These are phyloP conservation scores for Nemania sp. DNA, from an alignment of 2,329 filamentous ascomycete genomes.

Conservation along the genomic window DNA sequence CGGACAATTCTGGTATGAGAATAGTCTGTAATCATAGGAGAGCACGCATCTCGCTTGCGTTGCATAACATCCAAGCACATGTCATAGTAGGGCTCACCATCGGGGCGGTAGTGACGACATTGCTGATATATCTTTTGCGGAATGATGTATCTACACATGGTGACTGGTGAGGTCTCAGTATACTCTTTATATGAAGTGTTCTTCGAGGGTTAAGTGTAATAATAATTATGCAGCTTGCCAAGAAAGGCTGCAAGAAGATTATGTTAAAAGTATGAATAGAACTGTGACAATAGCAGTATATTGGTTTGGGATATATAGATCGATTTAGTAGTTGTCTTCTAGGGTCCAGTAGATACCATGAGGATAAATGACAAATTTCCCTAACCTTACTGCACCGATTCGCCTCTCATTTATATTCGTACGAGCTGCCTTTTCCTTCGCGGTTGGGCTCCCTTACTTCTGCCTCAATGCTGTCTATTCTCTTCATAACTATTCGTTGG, in stretches of 20 bases:
- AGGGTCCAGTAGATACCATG: conserved; percentile 1
- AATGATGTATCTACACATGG: conserved; percentile 9
- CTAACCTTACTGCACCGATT: background rate
- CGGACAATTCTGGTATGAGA: background rate
- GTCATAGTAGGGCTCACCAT: conserved; percentile 3
- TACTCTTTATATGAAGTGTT: conserved; percentile 4
- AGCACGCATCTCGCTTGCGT: background rate
- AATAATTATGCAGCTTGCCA: conserved; percentile 6
- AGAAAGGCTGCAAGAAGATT: background rate
- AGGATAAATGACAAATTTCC: background rate
- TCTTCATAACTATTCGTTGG: conserved; percentile 1
- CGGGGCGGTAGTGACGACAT: background rate
- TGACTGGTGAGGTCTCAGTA: conserved; percentile 3
- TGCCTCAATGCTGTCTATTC: background rate
- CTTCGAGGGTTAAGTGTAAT: conserved; percentile 2
- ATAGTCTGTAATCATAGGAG: conserved; percentile 5
- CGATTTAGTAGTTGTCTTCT: too few relatives aligned
- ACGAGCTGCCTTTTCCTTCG: conserved; percentile 1
- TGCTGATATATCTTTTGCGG: conserved; percentile 9
- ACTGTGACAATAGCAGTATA: conserved; percentile 5
- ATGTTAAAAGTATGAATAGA: conserved; percentile 9
- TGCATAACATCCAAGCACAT: conserved; percentile 5
- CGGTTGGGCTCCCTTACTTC: conserved; percentile 1
- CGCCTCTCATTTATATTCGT: conserved; percentile 5
- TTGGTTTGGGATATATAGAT: background rate